Evolutionary conservation across 208 protist genomes (phyloP).

Genomic region (Crithidia sp.): DNA sequence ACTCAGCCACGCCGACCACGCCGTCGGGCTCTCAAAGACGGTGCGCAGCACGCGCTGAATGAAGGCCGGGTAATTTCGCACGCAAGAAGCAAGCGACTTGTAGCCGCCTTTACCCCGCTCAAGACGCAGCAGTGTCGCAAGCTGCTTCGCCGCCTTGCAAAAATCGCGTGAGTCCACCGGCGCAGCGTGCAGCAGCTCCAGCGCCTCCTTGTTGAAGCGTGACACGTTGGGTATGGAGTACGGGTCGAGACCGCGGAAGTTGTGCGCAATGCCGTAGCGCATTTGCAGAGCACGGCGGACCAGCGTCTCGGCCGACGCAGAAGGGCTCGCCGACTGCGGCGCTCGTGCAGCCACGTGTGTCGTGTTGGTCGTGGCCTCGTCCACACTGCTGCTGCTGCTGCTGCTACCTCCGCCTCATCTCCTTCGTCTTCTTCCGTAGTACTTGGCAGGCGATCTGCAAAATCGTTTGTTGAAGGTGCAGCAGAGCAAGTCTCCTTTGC

Average conservation of each 20-base stretch:
- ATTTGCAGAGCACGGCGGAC: constrained; percentile 39
- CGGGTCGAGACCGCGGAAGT: constrained; percentile 56
- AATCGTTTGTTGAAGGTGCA: too few species aligned
- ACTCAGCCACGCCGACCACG: constrained; percentile 55
- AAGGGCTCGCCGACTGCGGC: not conserved
- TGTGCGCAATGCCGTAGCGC: constrained; percentile 22
- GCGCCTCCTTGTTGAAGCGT: constrained; percentile 28
- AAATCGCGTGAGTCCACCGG: constrained; percentile 51
- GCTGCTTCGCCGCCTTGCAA: constrained; percentile 24
- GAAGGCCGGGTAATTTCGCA: constrained; percentile 50
- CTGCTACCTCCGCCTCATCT: not conserved
- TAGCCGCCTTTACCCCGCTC: constrained; percentile 53
- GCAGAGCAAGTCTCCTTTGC: too few species aligned
- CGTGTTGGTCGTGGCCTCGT: too few species aligned
- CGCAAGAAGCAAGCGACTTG: constrained; percentile 50
- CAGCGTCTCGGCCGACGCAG: constrained; percentile 24
- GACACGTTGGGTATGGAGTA: constrained; percentile 72
- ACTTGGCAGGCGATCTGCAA: too few species aligned
- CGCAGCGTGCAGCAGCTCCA: constrained; percentile 47
- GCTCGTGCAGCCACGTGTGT: not conserved
- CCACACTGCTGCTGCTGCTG: too few species aligned
- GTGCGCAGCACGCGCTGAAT: constrained; percentile 50
- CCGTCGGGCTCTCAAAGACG: constrained; percentile 41
- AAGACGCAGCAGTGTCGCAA: constrained; percentile 39
- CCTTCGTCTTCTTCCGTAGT: not conserved